phyloP scores from a whole-genome alignment of 805 yeast species.

The Grigorovia jiainica region DNA sequence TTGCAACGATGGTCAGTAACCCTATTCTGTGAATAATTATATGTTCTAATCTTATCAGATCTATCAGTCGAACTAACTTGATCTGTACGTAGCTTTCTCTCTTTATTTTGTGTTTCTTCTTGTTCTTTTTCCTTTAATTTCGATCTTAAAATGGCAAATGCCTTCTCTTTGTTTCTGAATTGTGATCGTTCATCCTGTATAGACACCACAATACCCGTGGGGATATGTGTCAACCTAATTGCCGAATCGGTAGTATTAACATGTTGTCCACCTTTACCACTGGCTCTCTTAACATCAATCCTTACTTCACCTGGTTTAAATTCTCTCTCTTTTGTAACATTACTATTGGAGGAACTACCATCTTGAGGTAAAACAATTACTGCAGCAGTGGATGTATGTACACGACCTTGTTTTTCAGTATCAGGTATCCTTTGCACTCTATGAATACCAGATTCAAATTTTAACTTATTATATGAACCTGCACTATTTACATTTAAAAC shows the following conservation, averaged over 20 bases:
- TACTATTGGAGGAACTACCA: conserved; percentile 43
- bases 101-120: conserved; percentile 52
- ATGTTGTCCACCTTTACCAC: conserved; percentile 98
- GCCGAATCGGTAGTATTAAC: conserved; percentile 97
- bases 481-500: conserved; percentile 62
- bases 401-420: conserved; percentile 88
- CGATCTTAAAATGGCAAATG: conserved; percentile 72
- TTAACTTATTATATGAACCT: conserved; percentile 63
- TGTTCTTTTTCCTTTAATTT: conserved; percentile 76
- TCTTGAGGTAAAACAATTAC: conserved; percentile 86
- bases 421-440: conserved; percentile 90
- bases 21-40: conserved; percentile 86
- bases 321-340: conserved; percentile 48
- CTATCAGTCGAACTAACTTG: conserved; percentile 88
- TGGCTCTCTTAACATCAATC: conserved; percentile 93
- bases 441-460: conserved; percentile 92
- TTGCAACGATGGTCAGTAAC: conserved; percentile 93
- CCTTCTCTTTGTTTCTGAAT: conserved; percentile 88
- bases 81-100: conserved; percentile 56
- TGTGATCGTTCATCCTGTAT: conserved; percentile 96
- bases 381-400: conserved; percentile 94
- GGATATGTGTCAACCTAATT: conserved; percentile 82
- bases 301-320: conserved; percentile 83
- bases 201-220: conserved; percentile 78
- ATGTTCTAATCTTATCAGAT: conserved; percentile 87